A percentile compares a stretch with the other conserved stretches of the same genome.
These are phyloP conservation scores for Moricandia moricandioides DNA, from an alignment of 345 rosid species.

Conservation along the genomic window DNA sequence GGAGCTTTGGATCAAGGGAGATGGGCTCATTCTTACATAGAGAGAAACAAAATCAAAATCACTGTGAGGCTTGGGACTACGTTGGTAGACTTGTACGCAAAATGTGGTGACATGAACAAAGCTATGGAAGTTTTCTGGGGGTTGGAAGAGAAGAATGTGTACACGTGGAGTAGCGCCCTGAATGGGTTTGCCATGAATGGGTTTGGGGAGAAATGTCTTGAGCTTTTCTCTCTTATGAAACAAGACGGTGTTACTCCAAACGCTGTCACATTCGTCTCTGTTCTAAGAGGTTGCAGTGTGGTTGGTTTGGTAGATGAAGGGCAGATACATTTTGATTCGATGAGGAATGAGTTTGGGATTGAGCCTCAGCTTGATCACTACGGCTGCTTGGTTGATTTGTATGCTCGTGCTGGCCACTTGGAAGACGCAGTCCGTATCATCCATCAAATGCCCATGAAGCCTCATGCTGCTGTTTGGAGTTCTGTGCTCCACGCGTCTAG, in stretches of 20 bases:
- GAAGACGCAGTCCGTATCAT: constrained; percentile 49
- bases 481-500: constrained; percentile 65
- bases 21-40: constrained; percentile 61
- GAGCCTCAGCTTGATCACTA: constrained; percentile 64
- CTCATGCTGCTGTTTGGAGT: constrained; percentile 66
- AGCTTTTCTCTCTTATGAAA: constrained; percentile 54
- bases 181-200: constrained; percentile 64
- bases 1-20: constrained; percentile 64
- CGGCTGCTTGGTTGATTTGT: constrained; percentile 71
- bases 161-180: constrained; percentile 59
- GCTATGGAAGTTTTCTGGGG: constrained; percentile 57
- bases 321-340: constrained; percentile 42
- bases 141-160: constrained; percentile 57
- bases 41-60: constrained; percentile 46
- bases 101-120: constrained; percentile 53
- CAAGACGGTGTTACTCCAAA: constrained; percentile 44
- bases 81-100: constrained; percentile 60
- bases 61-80: constrained; percentile 56
- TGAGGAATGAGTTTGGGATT: constrained; percentile 48
- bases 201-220: constrained; percentile 46
- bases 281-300: constrained; percentile 57
- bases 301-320: constrained; percentile 62
- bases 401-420: constrained; percentile 53
- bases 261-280: constrained; percentile 50
- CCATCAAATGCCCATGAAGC: constrained; percentile 52